Conservation (phyloP, 2,329 filamentous ascomycete genomes). For the Alternaria gansuensis region DNA sequence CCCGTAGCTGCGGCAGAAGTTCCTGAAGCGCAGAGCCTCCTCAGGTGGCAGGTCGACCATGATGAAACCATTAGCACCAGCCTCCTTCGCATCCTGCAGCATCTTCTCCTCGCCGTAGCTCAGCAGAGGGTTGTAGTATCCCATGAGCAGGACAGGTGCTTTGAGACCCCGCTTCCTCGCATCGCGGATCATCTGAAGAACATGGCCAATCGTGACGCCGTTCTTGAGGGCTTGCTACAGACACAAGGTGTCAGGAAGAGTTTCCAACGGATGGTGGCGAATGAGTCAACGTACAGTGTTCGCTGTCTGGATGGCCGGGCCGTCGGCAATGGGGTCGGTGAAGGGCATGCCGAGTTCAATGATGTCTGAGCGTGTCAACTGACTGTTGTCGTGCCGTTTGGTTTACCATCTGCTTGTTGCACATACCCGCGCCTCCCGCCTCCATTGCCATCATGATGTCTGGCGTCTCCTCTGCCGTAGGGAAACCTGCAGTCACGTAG, state of each 20-base stretch:
- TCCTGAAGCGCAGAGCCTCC: conserved; percentile 91
- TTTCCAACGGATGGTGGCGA: conserved; percentile 26
- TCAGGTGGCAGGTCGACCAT: conserved; percentile 95
- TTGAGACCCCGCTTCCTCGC: conserved; percentile 80
- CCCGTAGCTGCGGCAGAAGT: conserved; percentile 80
- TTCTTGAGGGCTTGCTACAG: conserved; percentile 76
- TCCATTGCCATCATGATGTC: conserved; percentile 89
- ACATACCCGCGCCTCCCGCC: conserved; percentile 84
- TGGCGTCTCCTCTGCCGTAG: conserved; percentile 80
- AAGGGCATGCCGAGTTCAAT: conserved; percentile 97
- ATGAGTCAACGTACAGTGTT: conserved; percentile 72
- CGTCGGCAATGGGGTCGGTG: conserved; percentile 97
- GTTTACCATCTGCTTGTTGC: conserved; percentile 6
- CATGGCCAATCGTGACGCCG: conserved; percentile 82
- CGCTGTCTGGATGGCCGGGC: conserved; percentile 93
- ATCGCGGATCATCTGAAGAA: conserved; percentile 83
- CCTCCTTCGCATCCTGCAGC: conserved; percentile 81
- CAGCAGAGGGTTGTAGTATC: conserved; percentile 96
- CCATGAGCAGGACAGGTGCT: conserved; percentile 91
- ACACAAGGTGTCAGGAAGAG: conserved; percentile 26
- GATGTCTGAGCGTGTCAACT: conserved; percentile 68
- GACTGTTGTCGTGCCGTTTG: background rate
- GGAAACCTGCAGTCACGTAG: conserved; percentile 95
- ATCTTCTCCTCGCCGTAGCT: conserved; percentile 93
- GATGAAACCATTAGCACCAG: conserved; percentile 95